phyloP scores from a whole-genome alignment of 2,329 filamentous ascomycete species.

The Cadophora sp. region DNA sequence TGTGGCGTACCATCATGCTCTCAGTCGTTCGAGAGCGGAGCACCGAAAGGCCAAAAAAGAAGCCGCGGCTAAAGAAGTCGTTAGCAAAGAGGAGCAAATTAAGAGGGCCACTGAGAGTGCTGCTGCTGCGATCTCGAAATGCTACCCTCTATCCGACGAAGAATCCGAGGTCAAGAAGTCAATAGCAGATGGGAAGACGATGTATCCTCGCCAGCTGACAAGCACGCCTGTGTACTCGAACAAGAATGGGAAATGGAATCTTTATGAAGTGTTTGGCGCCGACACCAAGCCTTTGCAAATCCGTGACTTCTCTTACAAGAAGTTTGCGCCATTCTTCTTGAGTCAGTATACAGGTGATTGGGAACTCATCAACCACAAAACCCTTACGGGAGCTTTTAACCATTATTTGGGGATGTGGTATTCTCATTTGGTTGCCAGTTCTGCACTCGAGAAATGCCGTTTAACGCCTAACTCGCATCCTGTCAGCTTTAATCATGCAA shows the following conservation, averaged over 20 bases:
- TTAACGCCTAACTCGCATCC: not conserved
- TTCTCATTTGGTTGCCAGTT: not conserved
- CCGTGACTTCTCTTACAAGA: slow-evolving; percentile 28
- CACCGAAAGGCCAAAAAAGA: not conserved
- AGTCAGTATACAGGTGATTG: slow-evolving; percentile 16
- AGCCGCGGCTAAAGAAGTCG: slow-evolving; percentile 2
- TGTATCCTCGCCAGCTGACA: slow-evolving; percentile 9
- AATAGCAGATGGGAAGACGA: not conserved
- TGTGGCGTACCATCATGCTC: not conserved
- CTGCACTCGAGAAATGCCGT: not conserved
- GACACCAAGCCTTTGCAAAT: slow-evolving; percentile 25
- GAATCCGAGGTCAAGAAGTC: not conserved
- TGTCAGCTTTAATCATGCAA: slow-evolving; percentile 4
- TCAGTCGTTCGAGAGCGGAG: too few species aligned
- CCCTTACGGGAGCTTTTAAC: slow-evolving; percentile 17
- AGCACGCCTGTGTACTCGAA: not conserved
- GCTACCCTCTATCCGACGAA: not conserved
- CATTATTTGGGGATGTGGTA: slow-evolving; percentile 22
- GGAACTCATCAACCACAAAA: slow-evolving; percentile 11
- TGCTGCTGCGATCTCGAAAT: not conserved
- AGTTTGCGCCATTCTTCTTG: slow-evolving; percentile 26
- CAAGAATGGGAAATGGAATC: not conserved
- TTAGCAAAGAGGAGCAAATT: not conserved
- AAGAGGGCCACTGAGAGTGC: slow-evolving; percentile 2
- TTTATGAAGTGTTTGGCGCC: slow-evolving; percentile 15